Evolutionary conservation across 306 rosid species (phyloP), one percentile per base, ranked within the genome.

Genomic region (Citrullus mucosospermus): DNA sequence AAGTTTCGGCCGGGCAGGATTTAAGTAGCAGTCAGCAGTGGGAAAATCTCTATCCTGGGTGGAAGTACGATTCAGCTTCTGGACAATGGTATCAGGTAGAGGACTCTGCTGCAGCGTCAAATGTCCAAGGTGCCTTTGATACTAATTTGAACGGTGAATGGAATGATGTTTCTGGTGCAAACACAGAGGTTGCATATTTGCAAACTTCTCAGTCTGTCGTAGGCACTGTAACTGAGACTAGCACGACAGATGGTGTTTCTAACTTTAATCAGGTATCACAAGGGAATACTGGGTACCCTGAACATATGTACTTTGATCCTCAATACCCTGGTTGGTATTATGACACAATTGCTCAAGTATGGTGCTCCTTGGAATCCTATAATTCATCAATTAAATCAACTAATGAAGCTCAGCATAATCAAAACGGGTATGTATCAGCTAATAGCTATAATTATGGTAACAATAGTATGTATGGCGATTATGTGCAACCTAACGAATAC

Each of bases 21-120:
- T 81, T 77, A 30, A 89, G 67, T 79, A 86, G 83, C 77, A 81
- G 85, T 54, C 91, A 90, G 85, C 76, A 82, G 55, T 91, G 96
- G 98, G 97, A 93, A 79, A 81, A 82, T 83, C 85, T 81, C 39
- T 93, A 90, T 88, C 98, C 97, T 41, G 97, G 98, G 58, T 93
- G 97, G 97, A 93, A 81, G 85, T 88, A 78, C 68, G 97, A 93
- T 70, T 12, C 78, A 16, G 72, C 68, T 84, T 83, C 88, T 6
- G 90, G 91, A 80, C 90, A 93, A 72, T 93, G 98, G 97, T 86
- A 88, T 84, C 93, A 83, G 83, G 85, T 88, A n/a, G 92, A 88
- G 46, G 88, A 28, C 77, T 78, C 78, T 75, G 76, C 78, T 78
- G 80, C 73, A 36, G 55, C 83, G 30, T 62, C 82, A 9, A 18